Evolutionary conservation across 208 protist genomes (phyloP).

Genomic region (Leishmania tarentolae): DNA sequence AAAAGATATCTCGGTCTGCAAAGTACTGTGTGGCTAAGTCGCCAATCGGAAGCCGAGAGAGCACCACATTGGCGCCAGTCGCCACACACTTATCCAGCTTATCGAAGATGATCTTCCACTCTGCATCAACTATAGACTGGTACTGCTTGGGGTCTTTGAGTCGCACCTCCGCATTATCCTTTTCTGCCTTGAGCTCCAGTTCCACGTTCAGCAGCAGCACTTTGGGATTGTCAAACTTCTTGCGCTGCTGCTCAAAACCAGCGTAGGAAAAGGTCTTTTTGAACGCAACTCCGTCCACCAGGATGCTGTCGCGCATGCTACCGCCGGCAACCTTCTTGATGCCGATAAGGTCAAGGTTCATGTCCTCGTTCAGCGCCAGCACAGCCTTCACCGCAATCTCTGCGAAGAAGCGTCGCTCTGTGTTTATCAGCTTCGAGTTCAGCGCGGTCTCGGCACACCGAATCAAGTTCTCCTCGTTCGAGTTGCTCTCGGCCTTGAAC

Average conservation of each 20-base stretch:
- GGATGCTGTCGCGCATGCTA: constrained; percentile 97
- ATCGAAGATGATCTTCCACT: constrained; percentile 99
- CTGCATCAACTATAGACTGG: constrained; percentile 99
- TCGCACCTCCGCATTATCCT: constrained; percentile 99
- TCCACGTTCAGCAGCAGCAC: constrained; percentile 99
- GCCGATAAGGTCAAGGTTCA: constrained; percentile 98
- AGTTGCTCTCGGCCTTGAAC: constrained; percentile 64
- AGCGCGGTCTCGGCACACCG: constrained; percentile 99
- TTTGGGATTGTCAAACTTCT: constrained; percentile 98
- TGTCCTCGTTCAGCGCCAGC: constrained; percentile 93
- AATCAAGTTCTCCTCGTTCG: constrained; percentile 79
- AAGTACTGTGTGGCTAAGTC: constrained; percentile 99
- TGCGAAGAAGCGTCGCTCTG: constrained; percentile 97
- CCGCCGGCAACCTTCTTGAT: constrained; percentile 99
- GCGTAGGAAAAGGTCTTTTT: constrained; percentile 99
- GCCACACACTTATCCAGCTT: constrained; percentile 99
- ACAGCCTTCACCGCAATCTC: constrained; percentile 99
- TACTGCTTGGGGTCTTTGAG: constrained; percentile 99
- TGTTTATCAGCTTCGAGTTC: constrained; percentile 99
- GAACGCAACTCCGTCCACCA: constrained; percentile 99
- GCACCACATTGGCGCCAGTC: constrained; percentile 98
- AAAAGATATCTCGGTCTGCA: constrained; percentile 99
- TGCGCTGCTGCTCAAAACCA: constrained; percentile 99
- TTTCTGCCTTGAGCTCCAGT: constrained; percentile 99
- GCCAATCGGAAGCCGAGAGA: constrained; percentile 99